These are phyloP conservation scores for Hortiboletus campestris DNA, from an alignment of 768 basidiomycete species.

Conservation along the genomic window DNA sequence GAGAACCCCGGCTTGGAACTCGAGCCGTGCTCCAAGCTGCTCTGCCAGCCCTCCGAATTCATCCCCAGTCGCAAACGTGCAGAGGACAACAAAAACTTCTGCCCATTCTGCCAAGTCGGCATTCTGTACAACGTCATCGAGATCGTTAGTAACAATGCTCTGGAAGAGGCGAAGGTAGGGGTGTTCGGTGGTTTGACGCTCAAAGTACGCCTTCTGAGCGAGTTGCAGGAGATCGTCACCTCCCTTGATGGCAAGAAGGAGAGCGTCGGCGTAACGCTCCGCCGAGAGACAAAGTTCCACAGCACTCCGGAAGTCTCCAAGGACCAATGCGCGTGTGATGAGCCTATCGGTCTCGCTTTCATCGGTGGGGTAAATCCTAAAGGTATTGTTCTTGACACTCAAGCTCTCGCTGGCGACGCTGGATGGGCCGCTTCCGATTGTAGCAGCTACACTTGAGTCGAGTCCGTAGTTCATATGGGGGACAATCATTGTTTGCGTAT, in stretches of 20 bases:
- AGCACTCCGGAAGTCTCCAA: constrained; percentile 94
- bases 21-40: constrained; percentile 87
- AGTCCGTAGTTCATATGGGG: constrained; percentile 78
- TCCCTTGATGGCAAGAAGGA: constrained; percentile 89
- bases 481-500: constrained; percentile 46
- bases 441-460: constrained; percentile 93
- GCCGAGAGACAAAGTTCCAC: constrained; percentile 88
- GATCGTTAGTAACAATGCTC: constrained; percentile 88
- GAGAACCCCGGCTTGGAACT: constrained; percentile 72
- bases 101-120: constrained; percentile 94
- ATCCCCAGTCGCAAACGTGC: constrained; percentile 84
- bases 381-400: constrained; percentile 71
- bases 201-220: constrained; percentile 94
- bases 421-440: constrained; percentile 86
- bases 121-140: constrained; percentile 93
- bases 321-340: constrained; percentile 88
- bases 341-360: constrained; percentile 87
- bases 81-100: constrained; percentile 94
- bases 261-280: constrained; percentile 91
- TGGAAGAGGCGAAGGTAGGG: constrained; percentile 95
- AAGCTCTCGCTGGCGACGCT: constrained; percentile 55
- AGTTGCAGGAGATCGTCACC: constrained; percentile 81
- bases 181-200: constrained; percentile 65
- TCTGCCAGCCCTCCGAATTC: constrained; percentile 89
- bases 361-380: constrained; percentile 85